Conservation (phyloP, 768 basidiomycete genomes). For the Sarcodon aspratus region DNA sequence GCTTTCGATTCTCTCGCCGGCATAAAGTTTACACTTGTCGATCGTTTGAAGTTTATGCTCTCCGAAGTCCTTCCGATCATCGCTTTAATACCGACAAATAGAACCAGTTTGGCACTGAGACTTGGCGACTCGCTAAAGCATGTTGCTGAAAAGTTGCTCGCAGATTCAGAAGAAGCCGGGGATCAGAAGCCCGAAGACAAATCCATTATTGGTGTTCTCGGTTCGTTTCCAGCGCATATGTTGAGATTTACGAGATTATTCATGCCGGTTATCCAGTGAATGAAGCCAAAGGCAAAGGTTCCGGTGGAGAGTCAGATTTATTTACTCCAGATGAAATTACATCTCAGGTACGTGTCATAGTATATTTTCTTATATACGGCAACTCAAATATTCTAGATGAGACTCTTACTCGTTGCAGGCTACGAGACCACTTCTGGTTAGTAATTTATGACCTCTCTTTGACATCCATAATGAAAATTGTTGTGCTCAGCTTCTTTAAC, state of each 20-base stretch:
- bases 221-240: conserved; percentile 10
- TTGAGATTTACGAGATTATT: neutral
- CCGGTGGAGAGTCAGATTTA: conserved; percentile 15
- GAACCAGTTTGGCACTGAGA: conserved; percentile 11
- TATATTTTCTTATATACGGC: neutral
- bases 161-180: conserved; percentile 13
- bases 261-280: no score
- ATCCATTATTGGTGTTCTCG: conserved; percentile 25
- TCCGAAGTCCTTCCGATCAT: conserved; percentile 18
- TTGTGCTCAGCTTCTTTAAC: neutral
- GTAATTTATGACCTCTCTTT: conserved; percentile 1
- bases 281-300: conserved; percentile 25
- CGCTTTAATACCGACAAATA: conserved; percentile 19
- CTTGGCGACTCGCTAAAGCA: conserved; percentile 19
- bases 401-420: conserved; percentile 27
- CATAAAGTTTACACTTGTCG: conserved; percentile 2
- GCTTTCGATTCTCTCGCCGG: conserved; percentile 12
- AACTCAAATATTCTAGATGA: conserved; percentile 17
- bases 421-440: conserved; percentile 42
- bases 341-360: conserved; percentile 18
- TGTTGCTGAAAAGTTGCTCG: conserved; percentile 22
- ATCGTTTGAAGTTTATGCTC: conserved; percentile 13
- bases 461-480: neutral
- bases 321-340: conserved; percentile 30
- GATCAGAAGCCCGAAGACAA: conserved; percentile 17